Evolutionary conservation across 1,284 basidiomycete genomes (phyloP), one percentile per base, ranked within the genome.

Genomic region (Veloboletus limbatus): DNA sequence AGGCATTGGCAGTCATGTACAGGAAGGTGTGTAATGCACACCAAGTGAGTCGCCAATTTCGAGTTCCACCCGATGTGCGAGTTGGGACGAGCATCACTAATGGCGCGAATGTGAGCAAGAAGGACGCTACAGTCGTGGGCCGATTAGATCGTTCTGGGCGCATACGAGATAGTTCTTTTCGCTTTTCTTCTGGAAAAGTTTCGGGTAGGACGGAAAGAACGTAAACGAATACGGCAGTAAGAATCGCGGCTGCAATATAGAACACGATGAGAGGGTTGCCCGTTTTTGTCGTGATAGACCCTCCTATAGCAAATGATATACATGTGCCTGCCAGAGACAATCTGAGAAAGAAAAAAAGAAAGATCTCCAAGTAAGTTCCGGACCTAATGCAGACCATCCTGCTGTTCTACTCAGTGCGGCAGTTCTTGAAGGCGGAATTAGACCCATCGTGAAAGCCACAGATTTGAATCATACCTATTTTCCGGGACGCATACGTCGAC

Each of bases 311-410:
- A 38, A 55, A 59, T 10, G 69, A 59, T 21, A 67, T 25, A 8
- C 52, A 56, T 6, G 43, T 45, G 28, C 65, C 68, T 68, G 40
- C 0, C 34, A 24, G 18, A 33, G 13, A 40, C 22, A 8, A 28
- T 26, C 30, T 48, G 8, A 49, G 53, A n/a, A n/a, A 22, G 25
- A 9, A 18, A 14, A 11, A 2, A 30, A 18, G 24, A 24, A 22
- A 26, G 24, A 25, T 11, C 1, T 37, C 4, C 1, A 4, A 36
- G 7, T 27, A 11, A 27, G n/a, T 4, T 21, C 2, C 38, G 3
- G 26, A 60, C 67, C 68, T 24, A 70, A 35, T 1, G 45, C 43
- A 5, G 42, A 22, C 63, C 62, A 70, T 9, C 69, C 67, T 18
- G 47, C 39, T 11, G 63, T 49, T 28, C 51, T 55, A 35, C 67